Conservation (phyloP, 140 eudicot genomes). For the Ambrosia hybrid region DNA sequence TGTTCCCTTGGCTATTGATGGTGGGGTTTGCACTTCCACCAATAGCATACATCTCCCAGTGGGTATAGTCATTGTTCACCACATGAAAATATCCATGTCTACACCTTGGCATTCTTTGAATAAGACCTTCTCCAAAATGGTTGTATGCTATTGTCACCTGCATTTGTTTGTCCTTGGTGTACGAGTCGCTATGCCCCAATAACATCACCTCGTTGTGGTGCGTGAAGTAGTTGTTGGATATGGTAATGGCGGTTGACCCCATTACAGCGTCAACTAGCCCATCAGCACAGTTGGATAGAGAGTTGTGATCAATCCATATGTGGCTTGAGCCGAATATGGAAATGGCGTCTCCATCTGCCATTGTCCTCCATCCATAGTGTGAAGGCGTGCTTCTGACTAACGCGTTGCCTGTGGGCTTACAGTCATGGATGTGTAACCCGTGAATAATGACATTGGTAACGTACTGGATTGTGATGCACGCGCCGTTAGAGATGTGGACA, state of each 20-base stretch:
- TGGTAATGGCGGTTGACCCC: conserved; percentile 1
- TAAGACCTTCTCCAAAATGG: conserved; percentile 7
- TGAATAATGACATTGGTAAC: background rate
- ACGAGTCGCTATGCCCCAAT: conserved; percentile 8
- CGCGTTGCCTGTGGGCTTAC: background rate
- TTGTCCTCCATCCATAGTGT: background rate
- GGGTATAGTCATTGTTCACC: conserved; percentile 8
- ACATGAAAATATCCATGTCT: conserved; percentile 13
- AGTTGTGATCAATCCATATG: background rate
- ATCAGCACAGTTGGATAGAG: background rate
- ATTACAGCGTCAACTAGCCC: background rate
- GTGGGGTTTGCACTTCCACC: conserved; percentile 6
- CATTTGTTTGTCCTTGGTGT: background rate
- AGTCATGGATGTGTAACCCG: background rate
- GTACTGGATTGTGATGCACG: background rate
- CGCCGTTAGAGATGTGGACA: background rate
- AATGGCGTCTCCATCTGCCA: conserved; percentile 6
- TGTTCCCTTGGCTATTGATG: conserved; percentile 3
- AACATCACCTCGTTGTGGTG: conserved; percentile 12
- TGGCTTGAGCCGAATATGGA: conserved; percentile 1
- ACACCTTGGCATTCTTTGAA: conserved; percentile 18
- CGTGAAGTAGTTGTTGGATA: conserved; percentile 1
- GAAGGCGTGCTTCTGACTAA: background rate
- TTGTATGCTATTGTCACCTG: conserved; percentile 3
- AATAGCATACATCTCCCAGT: conserved; percentile 11